A percentile compares a stretch with the other conserved stretches of the same genome.
Conservation (phyloP, 192 early-diverging fungal species). For the Coemansia sp. region DNA sequence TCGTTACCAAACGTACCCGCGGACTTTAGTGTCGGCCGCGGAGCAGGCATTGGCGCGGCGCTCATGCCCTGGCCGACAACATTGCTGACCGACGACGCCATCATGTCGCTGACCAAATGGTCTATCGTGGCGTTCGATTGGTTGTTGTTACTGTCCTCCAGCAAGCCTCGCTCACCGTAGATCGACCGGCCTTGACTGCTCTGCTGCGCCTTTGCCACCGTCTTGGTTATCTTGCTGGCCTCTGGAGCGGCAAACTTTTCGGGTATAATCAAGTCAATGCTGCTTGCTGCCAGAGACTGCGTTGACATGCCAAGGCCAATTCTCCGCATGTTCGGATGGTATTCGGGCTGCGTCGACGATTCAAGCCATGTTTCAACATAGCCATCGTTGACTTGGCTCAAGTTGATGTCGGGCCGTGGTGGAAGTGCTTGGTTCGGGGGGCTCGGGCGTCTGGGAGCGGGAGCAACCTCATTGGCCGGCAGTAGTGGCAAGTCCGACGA, state of each 20-base stretch:
- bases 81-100: conserved; percentile 13
- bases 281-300: conserved; percentile 1
- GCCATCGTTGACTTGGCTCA: conserved; percentile 3
- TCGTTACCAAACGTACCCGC: conserved; percentile 2
- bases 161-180: conserved; percentile 11
- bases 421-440: conserved; percentile 5
- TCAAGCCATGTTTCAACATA: conserved; percentile 21
- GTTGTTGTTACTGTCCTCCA: neutral
- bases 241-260: conserved; percentile 10
- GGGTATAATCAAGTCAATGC: conserved; percentile 11
- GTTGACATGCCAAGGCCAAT: conserved; percentile 4
- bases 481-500: neutral
- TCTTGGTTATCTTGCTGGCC: conserved; percentile 3
- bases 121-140: conserved; percentile 19
- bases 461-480: neutral
- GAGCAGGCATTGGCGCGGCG: conserved; percentile 2
- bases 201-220: neutral
- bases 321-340: neutral
- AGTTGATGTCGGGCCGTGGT: neutral
- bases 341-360: neutral
- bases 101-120: conserved; percentile 23
- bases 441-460: neutral
- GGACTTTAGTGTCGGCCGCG: neutral
- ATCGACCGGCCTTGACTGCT: conserved; percentile 8
- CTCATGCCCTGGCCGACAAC: neutral